Base-by-base conservation (phyloP, 1,139 yeast genomes). In the Candida tropicalis region DNA sequence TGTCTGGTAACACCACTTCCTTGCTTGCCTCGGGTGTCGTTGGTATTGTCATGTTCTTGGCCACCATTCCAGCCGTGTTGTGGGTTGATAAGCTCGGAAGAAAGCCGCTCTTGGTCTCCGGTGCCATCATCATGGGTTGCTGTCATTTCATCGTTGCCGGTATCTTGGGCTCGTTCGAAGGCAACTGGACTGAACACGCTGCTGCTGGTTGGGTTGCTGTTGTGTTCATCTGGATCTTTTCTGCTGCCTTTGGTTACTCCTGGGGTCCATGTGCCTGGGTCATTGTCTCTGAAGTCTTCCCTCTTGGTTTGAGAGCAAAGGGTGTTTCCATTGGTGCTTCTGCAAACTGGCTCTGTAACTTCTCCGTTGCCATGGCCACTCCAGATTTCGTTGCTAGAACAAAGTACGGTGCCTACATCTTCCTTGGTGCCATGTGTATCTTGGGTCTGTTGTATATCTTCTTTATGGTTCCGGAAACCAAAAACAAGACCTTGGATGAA, bases 161-260 rank as follows among this genome's bases (percentile, higher is more conserved):
- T 12, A 71, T 85, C 33, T 73, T 85, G 39, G 95, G 93, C 57
- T 80, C 43, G 35, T 53, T 49, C 38, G 48, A 39, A 6, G 57
- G 50, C 12, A 26, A 41, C 15, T 43, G 23, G 23, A 50, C 45
- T 23, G 37, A 44, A 26, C 46, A 54, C 35, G 48, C 44, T 6
- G 51, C 48, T 29, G 59, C 62, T 18, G 67, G 70, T 42, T 79
- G 80, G 58, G 76, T 79, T 18, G 81, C 58, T 23, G 52, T 56
- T 43, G 58, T 75, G 28, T 76, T 73, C 53, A 66, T 72, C 46
- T 61, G 56, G 53, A 63, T 69, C 16, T 61, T 65, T 28, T 67
- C 59, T 42, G 58, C 59, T n/a, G 59, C 54, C 25, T 54, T 61
- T 25, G 53, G 63, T 10, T 57, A 56, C 42, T 57, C 62, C 35